A percentile compares a stretch with the other conserved stretches of the same genome.
These are phyloP conservation scores for Fusarium agapanthi DNA, from an alignment of 2,329 filamentous ascomycete genomes.

Conservation along the genomic window DNA sequence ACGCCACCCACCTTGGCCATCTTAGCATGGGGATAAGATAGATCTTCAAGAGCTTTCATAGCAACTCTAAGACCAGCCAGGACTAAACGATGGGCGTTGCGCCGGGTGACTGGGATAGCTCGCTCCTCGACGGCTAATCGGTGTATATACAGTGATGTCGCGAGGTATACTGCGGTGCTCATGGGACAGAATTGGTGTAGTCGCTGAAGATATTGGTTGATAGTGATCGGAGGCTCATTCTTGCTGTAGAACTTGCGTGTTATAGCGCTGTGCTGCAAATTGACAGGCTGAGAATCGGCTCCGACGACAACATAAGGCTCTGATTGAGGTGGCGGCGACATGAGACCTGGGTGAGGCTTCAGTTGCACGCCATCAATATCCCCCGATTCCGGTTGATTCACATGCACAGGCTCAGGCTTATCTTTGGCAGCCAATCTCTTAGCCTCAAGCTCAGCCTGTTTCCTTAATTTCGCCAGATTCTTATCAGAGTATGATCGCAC, in stretches of 20 bases:
- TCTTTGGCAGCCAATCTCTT: constrained; percentile 34
- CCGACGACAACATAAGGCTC: constrained; percentile 69
- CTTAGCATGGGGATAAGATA: constrained; percentile 84
- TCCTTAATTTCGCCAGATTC: constrained; percentile 57
- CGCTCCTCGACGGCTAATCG: constrained; percentile 80
- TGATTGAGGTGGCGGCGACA: constrained; percentile 39
- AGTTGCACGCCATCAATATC: constrained; percentile 66
- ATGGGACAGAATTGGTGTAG: constrained; percentile 93
- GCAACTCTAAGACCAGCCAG: constrained; percentile 86
- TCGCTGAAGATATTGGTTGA: constrained; percentile 85
- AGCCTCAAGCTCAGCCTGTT: constrained; percentile 50
- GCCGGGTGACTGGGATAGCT: constrained; percentile 79
- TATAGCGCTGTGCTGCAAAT: constrained; percentile 84
- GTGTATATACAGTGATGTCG: constrained; percentile 87
- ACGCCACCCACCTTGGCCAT: constrained; percentile 91
- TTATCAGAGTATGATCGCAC: constrained; percentile 66
- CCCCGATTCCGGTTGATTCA: constrained; percentile 27
- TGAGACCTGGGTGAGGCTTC: constrained; percentile 47
- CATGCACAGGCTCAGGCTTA: neutral
- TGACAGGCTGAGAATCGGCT: constrained; percentile 76
- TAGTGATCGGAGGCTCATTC: constrained; percentile 80
- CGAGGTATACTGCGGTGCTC: constrained; percentile 92
- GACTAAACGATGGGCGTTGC: constrained; percentile 87
- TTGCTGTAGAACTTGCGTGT: constrained; percentile 95
- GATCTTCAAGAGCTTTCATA: constrained; percentile 94